Evolutionary conservation across 805 yeast genomes (phyloP), one percentile per base, ranked within the genome.

Genomic region (Peterozyma xylosa): DNA sequence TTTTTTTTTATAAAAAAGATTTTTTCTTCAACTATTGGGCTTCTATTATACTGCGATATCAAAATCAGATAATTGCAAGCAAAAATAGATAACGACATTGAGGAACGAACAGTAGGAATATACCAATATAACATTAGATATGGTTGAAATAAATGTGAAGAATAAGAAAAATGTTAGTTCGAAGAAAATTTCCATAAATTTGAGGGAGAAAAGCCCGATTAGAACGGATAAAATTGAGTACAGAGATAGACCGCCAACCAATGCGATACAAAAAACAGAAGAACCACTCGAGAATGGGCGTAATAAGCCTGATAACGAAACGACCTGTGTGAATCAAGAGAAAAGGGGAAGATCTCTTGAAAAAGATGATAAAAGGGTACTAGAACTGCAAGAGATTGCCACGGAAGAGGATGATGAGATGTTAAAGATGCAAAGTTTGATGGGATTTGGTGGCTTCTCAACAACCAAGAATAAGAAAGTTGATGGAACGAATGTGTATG

Each of bases 361-460:
- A 10, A 14, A 32, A 32, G 34, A 32, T 13, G 14, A 9, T 32
- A 32, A 32, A 9, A 32, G 15, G 34, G 9, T 14, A 32, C 14
- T 4, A 32, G 34, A 13, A 32, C 9, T 3, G 5, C 34, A 38
- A 10, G 34, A 21, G 9, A 38, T 15, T 38, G 33, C 30, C 9
- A 21, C 3, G 5, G 30, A 29, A 21, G 43, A 41, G 9, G 32
- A 21, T 6, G 14, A n/a, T 14, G 17, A 34, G 13, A 30, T 27
- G 37, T 11, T 14, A 15, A 53, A 60, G 30, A 61, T 74, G 69
- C 58, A 65, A 49, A 58, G 66, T 43, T 42, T 78, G 40, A 77
- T 80, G 82, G 86, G 86, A 5, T 78, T 79, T 52, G 63, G 68
- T 2, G 72, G 74, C 1, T 78, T 79, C 56, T 71, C 66, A 1